Evolutionary conservation across 768 basidiomycete genomes (phyloP).

Genomic region (Rhizopogon roseolus): DNA sequence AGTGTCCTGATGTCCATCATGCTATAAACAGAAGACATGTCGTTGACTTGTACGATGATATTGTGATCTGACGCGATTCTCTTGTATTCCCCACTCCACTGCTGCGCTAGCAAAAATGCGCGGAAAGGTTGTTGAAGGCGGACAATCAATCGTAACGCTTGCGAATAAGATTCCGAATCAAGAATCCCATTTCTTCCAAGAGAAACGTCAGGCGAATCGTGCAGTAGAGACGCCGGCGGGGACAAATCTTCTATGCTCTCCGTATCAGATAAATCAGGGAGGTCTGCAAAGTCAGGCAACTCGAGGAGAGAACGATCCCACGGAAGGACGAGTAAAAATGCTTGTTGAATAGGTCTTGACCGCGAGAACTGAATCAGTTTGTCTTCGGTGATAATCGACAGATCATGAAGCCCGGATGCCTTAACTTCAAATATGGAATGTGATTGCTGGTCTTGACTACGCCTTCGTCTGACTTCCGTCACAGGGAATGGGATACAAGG

Average conservation of each 20-base stretch:
- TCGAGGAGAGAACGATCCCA: not conserved
- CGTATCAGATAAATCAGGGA: not conserved
- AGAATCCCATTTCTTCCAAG: not conserved
- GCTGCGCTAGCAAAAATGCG: not conserved
- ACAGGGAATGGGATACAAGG: not conserved
- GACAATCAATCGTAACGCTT: not conserved
- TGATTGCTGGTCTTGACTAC: not conserved
- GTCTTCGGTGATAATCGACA: not conserved
- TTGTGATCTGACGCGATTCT: not conserved
- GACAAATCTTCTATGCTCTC: not conserved
- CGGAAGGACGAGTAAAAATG: not conserved
- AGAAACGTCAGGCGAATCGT: not conserved
- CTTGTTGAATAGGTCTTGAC: not conserved
- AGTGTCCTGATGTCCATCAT: not conserved
- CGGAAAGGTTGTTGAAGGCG: not conserved
- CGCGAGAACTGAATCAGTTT: not conserved
- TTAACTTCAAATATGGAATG: not conserved
- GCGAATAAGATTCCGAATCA: not conserved
- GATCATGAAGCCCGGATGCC: not conserved
- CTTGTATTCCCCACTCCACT: not conserved
- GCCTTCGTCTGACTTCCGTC: not conserved
- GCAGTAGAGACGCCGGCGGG: not conserved
- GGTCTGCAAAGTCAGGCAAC: not conserved
- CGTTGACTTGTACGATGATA: not conserved
- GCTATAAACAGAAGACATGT: not conserved